Evolutionary conservation across 75 land plant genomes (phyloP), one percentile per base, ranked within the genome.

Genomic region (Pinus taeda): DNA sequence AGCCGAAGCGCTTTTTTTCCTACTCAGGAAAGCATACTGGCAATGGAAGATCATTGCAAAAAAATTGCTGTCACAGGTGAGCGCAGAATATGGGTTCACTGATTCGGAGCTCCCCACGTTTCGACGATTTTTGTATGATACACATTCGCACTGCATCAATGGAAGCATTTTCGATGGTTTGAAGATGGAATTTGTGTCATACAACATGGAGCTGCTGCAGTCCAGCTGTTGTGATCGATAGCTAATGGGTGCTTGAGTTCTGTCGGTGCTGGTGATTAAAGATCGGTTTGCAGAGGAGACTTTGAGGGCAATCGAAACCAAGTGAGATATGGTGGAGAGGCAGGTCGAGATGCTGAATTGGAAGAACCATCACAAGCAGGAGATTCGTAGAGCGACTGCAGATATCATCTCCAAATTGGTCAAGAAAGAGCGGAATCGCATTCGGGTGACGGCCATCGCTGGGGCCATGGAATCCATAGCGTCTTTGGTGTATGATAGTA

Each of bases 341-440:
- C 77, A 93, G 64, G 81, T 93, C 9, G 98, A 95, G 74, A 95
- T 95, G 92, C 78, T 93, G 64, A 89, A 90, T 57, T 95, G 98
- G 98, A 87, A 87, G 76, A 85, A 83, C n/a, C 78, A 75, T 0
- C 59, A 77, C 21, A 92, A 95, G 61, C 87, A 88, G 56, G 89
- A 91, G 78, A 83, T 90, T 60, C 81, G 95, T 76, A 75, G 12
- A 30, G 74, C 81, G 20, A 86, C 91, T 0, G 95, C 95, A n/a
- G 81, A 76, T 21, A 84, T 94, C 12, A 71, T 94, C 20, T 82
- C 85, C 66, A 83, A 78, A 57, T 78, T 93, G 18, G 85, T 87
- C 1, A 77, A 82, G 5, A 85, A 85, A 80, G 85, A 81, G 29
- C 87, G 83, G 60, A 89, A 88, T 65, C 78, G 85, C 0, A 85